A percentile compares a stretch with the other conserved stretches of the same genome.
phyloP scores from a whole-genome alignment of 2,329 filamentous ascomycete species.

The Shiraia sp. region DNA sequence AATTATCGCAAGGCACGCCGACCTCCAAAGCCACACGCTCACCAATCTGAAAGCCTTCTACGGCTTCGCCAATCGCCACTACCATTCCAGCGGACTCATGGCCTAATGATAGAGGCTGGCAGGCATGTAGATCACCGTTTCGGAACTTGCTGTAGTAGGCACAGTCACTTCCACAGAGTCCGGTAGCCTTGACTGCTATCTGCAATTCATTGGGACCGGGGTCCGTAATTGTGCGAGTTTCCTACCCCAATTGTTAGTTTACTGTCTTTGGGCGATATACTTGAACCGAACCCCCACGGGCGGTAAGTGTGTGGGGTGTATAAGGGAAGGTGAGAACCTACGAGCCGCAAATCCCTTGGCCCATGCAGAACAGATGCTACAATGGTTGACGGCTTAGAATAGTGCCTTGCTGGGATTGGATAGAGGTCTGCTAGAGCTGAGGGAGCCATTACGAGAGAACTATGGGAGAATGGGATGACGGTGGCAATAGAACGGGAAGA shows the following conservation, averaged over 20 bases:
- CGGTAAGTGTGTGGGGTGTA: slow-evolving; percentile 37
- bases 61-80: slow-evolving; percentile 43
- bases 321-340: slow-evolving; percentile 41
- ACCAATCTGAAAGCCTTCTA: slow-evolving; percentile 44
- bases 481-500: slow-evolving; percentile 25
- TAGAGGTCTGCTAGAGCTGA: slow-evolving; percentile 46
- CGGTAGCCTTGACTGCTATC: slow-evolving; percentile 66
- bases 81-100: slow-evolving; percentile 48
- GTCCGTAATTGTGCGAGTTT: slow-evolving; percentile 59
- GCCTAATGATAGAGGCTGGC: slow-evolving; percentile 64
- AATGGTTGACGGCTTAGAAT: slow-evolving; percentile 41
- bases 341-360: slow-evolving; percentile 48
- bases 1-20: slow-evolving; percentile 48
- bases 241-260: slow-evolving; percentile 48
- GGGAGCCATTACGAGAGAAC: slow-evolving; percentile 45
- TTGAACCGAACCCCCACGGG: slow-evolving; percentile 38
- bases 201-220: slow-evolving; percentile 64
- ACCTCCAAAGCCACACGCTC: slow-evolving; percentile 49
- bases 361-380: slow-evolving; percentile 49
- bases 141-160: slow-evolving; percentile 74
- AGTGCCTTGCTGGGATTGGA: slow-evolving; percentile 45
- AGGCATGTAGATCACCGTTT: slow-evolving; percentile 70
- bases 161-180: slow-evolving; percentile 71
- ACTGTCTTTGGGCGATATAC: slow-evolving; percentile 10
- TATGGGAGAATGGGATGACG: slow-evolving; percentile 19